Percentiles rank a stretch among this genome's conserved stretches.
phyloP scores from a whole-genome alignment of 805 yeast species.

The Lipomyces yamadae region DNA sequence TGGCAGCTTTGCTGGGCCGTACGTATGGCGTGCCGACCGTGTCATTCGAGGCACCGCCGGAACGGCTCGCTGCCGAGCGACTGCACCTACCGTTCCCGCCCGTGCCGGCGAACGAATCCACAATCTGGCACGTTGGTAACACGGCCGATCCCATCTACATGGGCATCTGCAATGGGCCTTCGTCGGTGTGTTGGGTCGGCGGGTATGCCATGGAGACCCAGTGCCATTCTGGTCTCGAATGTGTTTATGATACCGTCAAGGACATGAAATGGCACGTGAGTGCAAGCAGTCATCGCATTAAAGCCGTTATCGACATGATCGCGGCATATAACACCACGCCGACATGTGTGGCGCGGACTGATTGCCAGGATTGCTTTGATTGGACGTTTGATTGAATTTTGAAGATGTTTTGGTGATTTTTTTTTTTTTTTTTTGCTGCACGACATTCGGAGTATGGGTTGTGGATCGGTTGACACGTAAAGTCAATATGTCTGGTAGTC shows the following conservation, averaged over 20 bases:
- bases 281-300: conserved; percentile 85
- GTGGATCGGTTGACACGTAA: background rate
- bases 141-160: conserved; percentile 96
- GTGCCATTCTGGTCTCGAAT: conserved; percentile 88
- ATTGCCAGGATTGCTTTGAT: conserved; percentile 37
- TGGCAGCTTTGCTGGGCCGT: conserved; percentile 80
- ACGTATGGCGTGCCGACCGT: conserved; percentile 92
- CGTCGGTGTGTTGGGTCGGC: conserved; percentile 84
- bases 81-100: conserved; percentile 92
- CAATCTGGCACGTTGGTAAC: conserved; percentile 95
- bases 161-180: conserved; percentile 97
- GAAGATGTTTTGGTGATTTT: background rate
- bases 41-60: conserved; percentile 94
- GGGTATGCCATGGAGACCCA: conserved; percentile 98
- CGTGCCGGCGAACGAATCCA: conserved; percentile 73
- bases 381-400: conserved; percentile 26
- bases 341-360: conserved; percentile 51
- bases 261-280: conserved; percentile 94
- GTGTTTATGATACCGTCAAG: conserved; percentile 86
- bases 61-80: conserved; percentile 77
- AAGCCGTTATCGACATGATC: conserved; percentile 84
- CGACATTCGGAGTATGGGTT: background rate
- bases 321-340: conserved; percentile 78
- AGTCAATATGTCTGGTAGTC: background rate
- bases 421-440: background rate